These are phyloP conservation scores for Hypoxylon sp. DNA, from an alignment of 2,329 filamentous ascomycete genomes.

Conservation along the genomic window DNA sequence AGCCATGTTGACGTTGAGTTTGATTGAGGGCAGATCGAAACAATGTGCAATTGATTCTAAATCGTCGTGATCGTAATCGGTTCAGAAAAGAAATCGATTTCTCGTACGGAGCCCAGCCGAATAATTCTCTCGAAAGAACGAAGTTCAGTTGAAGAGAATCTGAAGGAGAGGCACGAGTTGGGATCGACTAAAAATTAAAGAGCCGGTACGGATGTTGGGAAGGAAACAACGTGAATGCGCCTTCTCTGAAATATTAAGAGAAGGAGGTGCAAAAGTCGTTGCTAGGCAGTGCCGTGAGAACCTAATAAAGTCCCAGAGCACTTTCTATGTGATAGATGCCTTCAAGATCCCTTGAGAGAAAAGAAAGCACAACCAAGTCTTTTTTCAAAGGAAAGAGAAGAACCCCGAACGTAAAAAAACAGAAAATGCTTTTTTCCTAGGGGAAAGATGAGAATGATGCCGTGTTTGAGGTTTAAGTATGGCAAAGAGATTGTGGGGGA, in stretches of 20 bases:
- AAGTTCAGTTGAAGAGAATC: conserved; percentile 47
- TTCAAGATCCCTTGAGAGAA: conserved; percentile 57
- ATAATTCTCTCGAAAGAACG: conserved; percentile 48
- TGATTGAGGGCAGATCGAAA: conserved; percentile 29
- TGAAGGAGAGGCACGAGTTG: conserved; percentile 37
- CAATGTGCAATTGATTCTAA: conserved; percentile 13
- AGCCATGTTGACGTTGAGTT: conserved; percentile 70
- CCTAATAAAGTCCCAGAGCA: conserved; percentile 33
- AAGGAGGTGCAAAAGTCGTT: conserved; percentile 22
- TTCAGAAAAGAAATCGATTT: conserved; percentile 36
- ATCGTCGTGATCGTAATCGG: conserved; percentile 22
- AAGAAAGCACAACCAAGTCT: conserved; percentile 55
- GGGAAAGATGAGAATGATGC: conserved; percentile 35
- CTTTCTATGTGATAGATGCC: conserved; percentile 48
- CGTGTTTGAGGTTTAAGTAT: conserved; percentile 41
- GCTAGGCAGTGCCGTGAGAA: conserved; percentile 17
- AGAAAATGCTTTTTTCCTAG: conserved; percentile 43
- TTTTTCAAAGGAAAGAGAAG: conserved; percentile 59
- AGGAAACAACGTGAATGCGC: conserved; percentile 30
- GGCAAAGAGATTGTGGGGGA: conserved; percentile 44
- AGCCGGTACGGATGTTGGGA: conserved; percentile 21
- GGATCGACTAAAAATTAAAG: conserved; percentile 29
- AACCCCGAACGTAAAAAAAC: conserved; percentile 48
- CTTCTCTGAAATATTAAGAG: conserved; percentile 35
- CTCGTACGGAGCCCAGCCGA: conserved; percentile 47